Percentiles rank a stretch among this genome's conserved stretches.
Conservation (phyloP, 805 yeast genomes). For the Schizosaccharomyces cryophilus region DNA sequence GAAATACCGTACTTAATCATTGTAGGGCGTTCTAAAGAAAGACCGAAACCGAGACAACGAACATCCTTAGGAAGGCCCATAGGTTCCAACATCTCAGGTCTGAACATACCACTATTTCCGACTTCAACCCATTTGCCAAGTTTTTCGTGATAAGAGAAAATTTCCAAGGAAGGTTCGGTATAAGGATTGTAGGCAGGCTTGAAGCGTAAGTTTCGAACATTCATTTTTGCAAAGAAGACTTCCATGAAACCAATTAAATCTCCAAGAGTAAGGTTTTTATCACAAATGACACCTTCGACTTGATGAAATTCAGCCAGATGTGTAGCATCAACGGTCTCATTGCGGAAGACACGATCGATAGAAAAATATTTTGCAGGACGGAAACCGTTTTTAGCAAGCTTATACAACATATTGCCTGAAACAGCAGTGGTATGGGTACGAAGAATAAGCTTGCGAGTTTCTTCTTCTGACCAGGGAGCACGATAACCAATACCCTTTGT, state of each 20-base stretch:
- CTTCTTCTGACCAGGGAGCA: slow-evolving; percentile 88
- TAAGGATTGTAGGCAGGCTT: slow-evolving; percentile 98
- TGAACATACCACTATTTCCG: slow-evolving; percentile 97
- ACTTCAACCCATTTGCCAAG: slow-evolving; percentile 95
- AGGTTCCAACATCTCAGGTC: slow-evolving; percentile 96
- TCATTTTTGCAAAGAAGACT: slow-evolving; percentile 89
- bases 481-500: slow-evolving; percentile 93
- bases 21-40: slow-evolving; percentile 92
- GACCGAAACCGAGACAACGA: slow-evolving; percentile 93
- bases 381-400: slow-evolving; percentile 31
- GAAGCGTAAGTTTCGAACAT: slow-evolving; percentile 82
- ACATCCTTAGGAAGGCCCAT: slow-evolving; percentile 92
- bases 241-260: slow-evolving; percentile 96
- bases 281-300: slow-evolving; percentile 97
- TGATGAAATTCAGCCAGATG: slow-evolving; percentile 98
- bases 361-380: slow-evolving; percentile 76
- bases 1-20: slow-evolving; percentile 94
- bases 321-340: slow-evolving; percentile 98
- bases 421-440: slow-evolving; percentile 97
- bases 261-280: slow-evolving; percentile 80
- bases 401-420: slow-evolving; percentile 65
- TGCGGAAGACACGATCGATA: slow-evolving; percentile 95
- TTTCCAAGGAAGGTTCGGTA: slow-evolving; percentile 96
- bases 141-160: slow-evolving; percentile 88
- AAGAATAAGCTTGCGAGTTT: slow-evolving; percentile 70